A percentile compares a stretch with the other conserved stretches of the same genome.
Conservation (phyloP, 805 yeast species). For the Cyberlindnera amylophila region DNA sequence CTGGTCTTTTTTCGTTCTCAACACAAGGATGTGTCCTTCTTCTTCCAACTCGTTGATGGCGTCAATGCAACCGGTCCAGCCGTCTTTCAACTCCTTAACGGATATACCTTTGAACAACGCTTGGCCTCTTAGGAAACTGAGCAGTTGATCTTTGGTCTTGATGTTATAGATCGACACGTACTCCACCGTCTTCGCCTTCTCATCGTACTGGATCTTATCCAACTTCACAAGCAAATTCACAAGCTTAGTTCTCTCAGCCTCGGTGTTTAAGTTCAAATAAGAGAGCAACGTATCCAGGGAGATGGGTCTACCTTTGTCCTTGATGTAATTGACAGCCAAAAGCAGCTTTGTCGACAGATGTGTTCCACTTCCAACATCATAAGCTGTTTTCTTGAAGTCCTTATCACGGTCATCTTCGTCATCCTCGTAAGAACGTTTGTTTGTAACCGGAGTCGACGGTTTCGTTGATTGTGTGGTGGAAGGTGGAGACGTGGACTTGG, state of each 20-base stretch:
- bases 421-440: slow-evolving; percentile 14
- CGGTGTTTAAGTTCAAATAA: slow-evolving; percentile 47
- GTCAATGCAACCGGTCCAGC: slow-evolving; percentile 88
- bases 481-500: slow-evolving; percentile 26
- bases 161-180: slow-evolving; percentile 89
- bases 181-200: slow-evolving; percentile 61
- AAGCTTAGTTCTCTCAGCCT: slow-evolving; percentile 59
- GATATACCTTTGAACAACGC: slow-evolving; percentile 83
- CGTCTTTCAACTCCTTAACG: slow-evolving; percentile 72
- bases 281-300: slow-evolving; percentile 59
- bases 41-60: slow-evolving; percentile 77
- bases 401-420: slow-evolving; percentile 25
- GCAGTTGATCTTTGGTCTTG: slow-evolving; percentile 70
- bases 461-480: slow-evolving; percentile 12
- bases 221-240: slow-evolving; percentile 69
- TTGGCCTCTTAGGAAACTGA: slow-evolving; percentile 71
- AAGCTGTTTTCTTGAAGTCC: slow-evolving; percentile 30
- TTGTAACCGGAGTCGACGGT: slow-evolving; percentile 7
- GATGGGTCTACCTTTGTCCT: slow-evolving; percentile 65
- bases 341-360: slow-evolving; percentile 84
- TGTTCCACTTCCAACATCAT: slow-evolving; percentile 30
- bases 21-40: slow-evolving; percentile 72
- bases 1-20: slow-evolving; percentile 89
- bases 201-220: slow-evolving; percentile 71
- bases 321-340: slow-evolving; percentile 88